phyloP scores from a whole-genome alignment of 2,329 filamentous ascomycete genomes.

The Fusarium siculi region DNA sequence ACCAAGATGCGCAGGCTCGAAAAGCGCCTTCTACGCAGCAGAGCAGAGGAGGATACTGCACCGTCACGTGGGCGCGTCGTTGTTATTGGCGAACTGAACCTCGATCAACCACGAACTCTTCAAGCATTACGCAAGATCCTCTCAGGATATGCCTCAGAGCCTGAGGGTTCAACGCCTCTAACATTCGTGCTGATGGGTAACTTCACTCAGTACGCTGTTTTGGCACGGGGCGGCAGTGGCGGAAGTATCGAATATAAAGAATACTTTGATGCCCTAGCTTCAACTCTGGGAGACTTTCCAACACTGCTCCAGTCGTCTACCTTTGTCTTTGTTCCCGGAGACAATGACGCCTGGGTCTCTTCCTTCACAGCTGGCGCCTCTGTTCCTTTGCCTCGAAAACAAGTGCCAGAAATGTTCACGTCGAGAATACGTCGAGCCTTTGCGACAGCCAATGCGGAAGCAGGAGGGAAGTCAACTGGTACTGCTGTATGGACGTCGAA shows the following conservation, averaged over 20 bases:
- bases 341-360: conserved; percentile 97
- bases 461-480: conserved; percentile 59
- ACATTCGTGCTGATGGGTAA: conserved; percentile 87
- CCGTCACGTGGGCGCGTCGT: conserved; percentile 67
- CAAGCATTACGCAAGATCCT: conserved; percentile 85
- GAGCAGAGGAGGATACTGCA: conserved; percentile 48
- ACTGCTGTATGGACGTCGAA: conserved; percentile 89
- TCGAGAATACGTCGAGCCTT: conserved; percentile 86
- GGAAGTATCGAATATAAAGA: conserved; percentile 98
- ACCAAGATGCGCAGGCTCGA: conserved; percentile 85
- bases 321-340: conserved; percentile 93
- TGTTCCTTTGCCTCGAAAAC: conserved; percentile 73
- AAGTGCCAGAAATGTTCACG: conserved; percentile 89
- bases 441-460: conserved; percentile 78
- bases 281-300: conserved; percentile 84
- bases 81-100: conserved; percentile 86
- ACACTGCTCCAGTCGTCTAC: conserved; percentile 80
- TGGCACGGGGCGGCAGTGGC: conserved; percentile 74
- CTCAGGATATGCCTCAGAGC: conserved; percentile 74
- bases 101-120: conserved; percentile 85
- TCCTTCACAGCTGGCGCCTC: conserved; percentile 82
- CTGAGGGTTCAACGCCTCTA: conserved; percentile 74
- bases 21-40: conserved; percentile 68
- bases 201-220: conserved; percentile 75
- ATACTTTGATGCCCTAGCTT: conserved; percentile 88